A percentile compares a stretch with the other conserved stretches of the same genome.
Evolutionary conservation across 2,329 filamentous ascomycete species (phyloP).

Genomic region (Colletotrichum costaricense): DNA sequence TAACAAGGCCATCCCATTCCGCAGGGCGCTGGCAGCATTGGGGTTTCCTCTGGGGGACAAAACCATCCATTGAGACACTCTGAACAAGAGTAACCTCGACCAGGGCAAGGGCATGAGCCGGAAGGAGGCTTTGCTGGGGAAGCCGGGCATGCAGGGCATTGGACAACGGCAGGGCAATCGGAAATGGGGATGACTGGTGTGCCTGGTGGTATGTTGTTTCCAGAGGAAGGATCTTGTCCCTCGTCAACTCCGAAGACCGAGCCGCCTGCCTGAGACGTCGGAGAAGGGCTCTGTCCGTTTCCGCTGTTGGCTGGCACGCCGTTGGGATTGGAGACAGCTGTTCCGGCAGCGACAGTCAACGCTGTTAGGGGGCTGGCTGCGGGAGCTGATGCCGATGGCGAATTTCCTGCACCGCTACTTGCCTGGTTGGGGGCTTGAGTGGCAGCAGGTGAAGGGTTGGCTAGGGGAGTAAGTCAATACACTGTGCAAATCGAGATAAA

Average conservation of each 20-base stretch:
- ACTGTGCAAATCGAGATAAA: background rate
- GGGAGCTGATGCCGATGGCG: background rate
- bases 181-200: slow-evolving; percentile 29
- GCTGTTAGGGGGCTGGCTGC: background rate
- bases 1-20: slow-evolving; percentile 47
- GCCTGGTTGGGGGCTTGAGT: background rate
- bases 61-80: slow-evolving; percentile 47
- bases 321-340: background rate
- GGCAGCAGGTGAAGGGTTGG: background rate
- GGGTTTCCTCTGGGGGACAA: slow-evolving; percentile 45
- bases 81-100: slow-evolving; percentile 41
- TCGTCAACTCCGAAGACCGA: slow-evolving; percentile 4
- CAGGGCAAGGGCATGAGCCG: slow-evolving; percentile 38
- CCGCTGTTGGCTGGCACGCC: background rate
- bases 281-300: background rate
- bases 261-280: background rate
- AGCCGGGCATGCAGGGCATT: slow-evolving; percentile 38
- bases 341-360: background rate
- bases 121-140: slow-evolving; percentile 14
- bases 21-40: slow-evolving; percentile 42
- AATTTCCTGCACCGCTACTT: background rate
- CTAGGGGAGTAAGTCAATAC: slow-evolving; percentile 1
- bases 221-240: background rate
- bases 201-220: background rate
- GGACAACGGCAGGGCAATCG: slow-evolving; percentile 25